These are phyloP conservation scores for Neocatenulostroma microsporum DNA, from an alignment of 2,329 filamentous ascomycete species.

Conservation along the genomic window DNA sequence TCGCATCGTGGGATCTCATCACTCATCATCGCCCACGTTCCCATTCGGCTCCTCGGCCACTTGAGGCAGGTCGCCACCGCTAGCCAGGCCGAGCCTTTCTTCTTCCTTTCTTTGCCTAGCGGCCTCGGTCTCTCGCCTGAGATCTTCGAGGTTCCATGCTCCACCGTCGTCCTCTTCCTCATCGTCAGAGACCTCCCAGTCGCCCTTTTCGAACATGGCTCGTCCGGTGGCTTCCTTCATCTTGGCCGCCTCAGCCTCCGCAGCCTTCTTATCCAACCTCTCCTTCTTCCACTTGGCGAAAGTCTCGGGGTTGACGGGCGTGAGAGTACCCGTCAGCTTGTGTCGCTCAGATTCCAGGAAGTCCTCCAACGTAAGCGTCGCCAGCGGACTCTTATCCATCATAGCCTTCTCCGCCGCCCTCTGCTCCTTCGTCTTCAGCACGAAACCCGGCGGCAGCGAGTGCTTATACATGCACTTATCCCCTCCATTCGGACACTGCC, in stretches of 20 bases:
- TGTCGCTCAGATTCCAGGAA: constrained; percentile 94
- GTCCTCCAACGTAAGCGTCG: constrained; percentile 91
- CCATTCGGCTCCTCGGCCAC: constrained; percentile 8
- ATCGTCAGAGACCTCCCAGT: constrained; percentile 65
- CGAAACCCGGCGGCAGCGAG: constrained; percentile 85
- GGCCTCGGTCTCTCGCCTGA: constrained; percentile 78
- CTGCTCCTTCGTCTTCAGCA: constrained; percentile 97
- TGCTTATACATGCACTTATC: constrained; percentile 99
- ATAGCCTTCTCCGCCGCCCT: constrained; percentile 90
- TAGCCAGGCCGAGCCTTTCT: constrained; percentile 45
- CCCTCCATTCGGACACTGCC: constrained; percentile 91
- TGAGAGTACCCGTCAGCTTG: constrained; percentile 84
- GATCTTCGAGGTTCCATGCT: constrained; percentile 70
- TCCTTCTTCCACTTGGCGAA: constrained; percentile 98
- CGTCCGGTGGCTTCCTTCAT: constrained; percentile 94
- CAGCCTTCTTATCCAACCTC: constrained; percentile 87
- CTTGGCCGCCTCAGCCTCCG: constrained; percentile 80
- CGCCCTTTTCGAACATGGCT: constrained; percentile 92
- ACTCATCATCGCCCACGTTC: constrained; percentile 3
- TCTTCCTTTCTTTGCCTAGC: constrained; percentile 68
- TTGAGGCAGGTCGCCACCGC: constrained; percentile 5
- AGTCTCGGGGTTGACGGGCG: constrained; percentile 83
- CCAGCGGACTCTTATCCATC: constrained; percentile 89
- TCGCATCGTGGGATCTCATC: background rate
- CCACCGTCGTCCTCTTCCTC: constrained; percentile 52